Conservation (phyloP, 768 basidiomycete genomes). For the Boletellus sp. region DNA sequence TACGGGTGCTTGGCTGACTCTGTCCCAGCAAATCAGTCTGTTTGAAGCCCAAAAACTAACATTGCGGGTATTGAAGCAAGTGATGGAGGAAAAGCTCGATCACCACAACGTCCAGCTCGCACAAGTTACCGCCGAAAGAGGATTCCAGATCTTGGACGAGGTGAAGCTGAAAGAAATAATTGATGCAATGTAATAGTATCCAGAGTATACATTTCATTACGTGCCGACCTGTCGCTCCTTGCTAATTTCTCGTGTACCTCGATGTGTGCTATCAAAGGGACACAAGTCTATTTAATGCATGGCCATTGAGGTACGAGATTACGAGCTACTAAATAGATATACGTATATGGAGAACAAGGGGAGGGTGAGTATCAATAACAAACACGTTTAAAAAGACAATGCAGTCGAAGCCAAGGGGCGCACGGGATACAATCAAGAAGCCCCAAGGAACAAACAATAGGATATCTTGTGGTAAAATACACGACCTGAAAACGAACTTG, state of each 20-base stretch:
- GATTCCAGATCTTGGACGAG: constrained; percentile 90
- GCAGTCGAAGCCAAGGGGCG: constrained; percentile 6
- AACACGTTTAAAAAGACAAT: constrained; percentile 12
- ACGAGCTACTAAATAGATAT: constrained; percentile 24
- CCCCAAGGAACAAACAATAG: constrained; percentile 12
- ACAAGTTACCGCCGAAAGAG: constrained; percentile 79
- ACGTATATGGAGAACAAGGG: constrained; percentile 15
- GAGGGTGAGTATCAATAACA: neutral
- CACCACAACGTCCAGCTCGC: constrained; percentile 98
- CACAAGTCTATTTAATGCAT: constrained; percentile 4
- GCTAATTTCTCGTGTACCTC: neutral
- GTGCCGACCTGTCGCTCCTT: neutral
- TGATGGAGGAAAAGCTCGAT: constrained; percentile 99
- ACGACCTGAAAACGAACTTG: constrained; percentile 8
- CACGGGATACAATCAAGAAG: constrained; percentile 17
- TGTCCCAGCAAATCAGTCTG: constrained; percentile 82
- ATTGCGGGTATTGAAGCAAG: constrained; percentile 91
- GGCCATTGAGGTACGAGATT: constrained; percentile 5
- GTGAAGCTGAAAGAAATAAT: constrained; percentile 77
- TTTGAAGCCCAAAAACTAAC: constrained; percentile 84
- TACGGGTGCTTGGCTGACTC: constrained; percentile 5
- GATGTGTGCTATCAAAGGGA: neutral
- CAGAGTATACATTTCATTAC: constrained; percentile 14
- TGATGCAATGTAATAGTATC: constrained; percentile 63
- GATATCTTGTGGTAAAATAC: constrained; percentile 18